phyloP scores from a whole-genome alignment of 2,329 filamentous ascomycete genomes.

The Phyllosticta paracitricarpa region DNA sequence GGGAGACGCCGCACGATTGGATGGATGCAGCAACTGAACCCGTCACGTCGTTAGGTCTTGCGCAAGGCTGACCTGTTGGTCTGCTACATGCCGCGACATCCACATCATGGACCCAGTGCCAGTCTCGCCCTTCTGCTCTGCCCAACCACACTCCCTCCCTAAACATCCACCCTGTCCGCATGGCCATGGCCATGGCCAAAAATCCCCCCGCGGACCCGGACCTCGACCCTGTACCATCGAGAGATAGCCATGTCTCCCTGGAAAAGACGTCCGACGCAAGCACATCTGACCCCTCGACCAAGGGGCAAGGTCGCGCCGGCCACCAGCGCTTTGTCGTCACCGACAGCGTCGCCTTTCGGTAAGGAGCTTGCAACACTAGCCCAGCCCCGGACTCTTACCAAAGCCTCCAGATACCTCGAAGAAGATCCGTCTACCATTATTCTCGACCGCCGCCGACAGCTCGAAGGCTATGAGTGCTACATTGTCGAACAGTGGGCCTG shows the following conservation, averaged over 20 bases:
- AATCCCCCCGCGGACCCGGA: neutral
- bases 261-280: slow-evolving; percentile 1
- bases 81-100: neutral
- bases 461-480: slow-evolving; percentile 85
- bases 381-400: neutral
- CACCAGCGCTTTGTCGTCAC: slow-evolving; percentile 54
- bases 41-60: neutral
- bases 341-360: slow-evolving; percentile 54
- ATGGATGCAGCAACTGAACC: neutral
- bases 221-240: neutral
- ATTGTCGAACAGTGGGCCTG: slow-evolving; percentile 97
- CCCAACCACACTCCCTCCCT: neutral
- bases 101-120: neutral
- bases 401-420: slow-evolving; percentile 54
- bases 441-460: slow-evolving; percentile 57
- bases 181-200: neutral
- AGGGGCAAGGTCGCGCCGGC: slow-evolving; percentile 19
- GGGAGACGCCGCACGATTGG: neutral
- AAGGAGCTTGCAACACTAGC: neutral
- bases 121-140: neutral
- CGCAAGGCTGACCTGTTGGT: neutral
- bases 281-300: neutral
- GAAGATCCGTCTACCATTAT: slow-evolving; percentile 70
- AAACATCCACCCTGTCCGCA: neutral
- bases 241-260: neutral